Evolutionary conservation across 1,139 yeast species (phyloP), one percentile per base, ranked within the genome.

Genomic region (Yarrowia galli): DNA sequence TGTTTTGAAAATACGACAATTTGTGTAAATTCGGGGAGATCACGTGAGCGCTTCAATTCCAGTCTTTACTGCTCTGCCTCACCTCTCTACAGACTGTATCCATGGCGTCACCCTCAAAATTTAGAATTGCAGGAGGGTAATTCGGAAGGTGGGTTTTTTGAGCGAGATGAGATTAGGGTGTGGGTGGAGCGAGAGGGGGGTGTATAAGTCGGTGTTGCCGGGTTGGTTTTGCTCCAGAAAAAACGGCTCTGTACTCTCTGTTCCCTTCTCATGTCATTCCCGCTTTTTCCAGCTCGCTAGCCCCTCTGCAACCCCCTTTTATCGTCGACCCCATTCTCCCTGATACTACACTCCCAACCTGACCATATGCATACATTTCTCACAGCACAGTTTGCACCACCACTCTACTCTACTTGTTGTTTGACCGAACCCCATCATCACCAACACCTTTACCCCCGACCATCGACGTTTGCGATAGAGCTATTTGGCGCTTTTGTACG

Each of bases 131-230:
- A 48, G 53, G 53, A 48, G 53, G 53, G 53, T 53, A 53, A 53
- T 53, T 53, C 38, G 38, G 58, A 38, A 35, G 60, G 60, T 36
- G 32, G 32, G 28, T 22, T 49, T 28, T 53, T 36, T 53, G 60
- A 53, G 60, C 45, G 60, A 53, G 60, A 53, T 53, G 60, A 53
- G 60, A 53, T 53, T 53, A 53, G 38, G 36, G 58, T 35, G 58
- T 51, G 18, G 42, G 3, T 35, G 42, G 43, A 32, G 54, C 22
- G 28, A 25, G 58, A 51, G 45, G 38, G 32, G 60, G 45, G 32
- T 16, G 13, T 8, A 32, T 12, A 20, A n/a, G 40, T 36, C 6
- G 35, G 23, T 32, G 56, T 28, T 6, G 2, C 1, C 13, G 8
- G 12, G 18, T 15, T 18, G 13, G 2, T 28, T 13, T 35, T 9